Evolutionary conservation across 495 filamentous ascomycete species (phyloP), one percentile per base, ranked within the genome.

Genomic region (Paragyromitra xinjiangensis): DNA sequence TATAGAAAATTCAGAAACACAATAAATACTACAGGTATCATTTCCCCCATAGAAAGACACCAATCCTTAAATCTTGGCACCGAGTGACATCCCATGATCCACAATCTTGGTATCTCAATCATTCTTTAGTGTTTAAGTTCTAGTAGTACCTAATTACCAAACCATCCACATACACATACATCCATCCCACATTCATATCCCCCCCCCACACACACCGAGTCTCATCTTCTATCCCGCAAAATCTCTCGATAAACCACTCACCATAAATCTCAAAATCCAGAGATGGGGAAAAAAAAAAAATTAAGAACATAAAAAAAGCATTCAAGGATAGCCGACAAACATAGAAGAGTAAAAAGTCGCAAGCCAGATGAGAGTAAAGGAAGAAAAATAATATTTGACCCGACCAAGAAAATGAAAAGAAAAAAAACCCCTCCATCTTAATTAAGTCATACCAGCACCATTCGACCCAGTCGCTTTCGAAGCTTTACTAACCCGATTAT

Each of bases 401-500:
- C 26, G 42, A 7, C 34, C 37, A 40, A 40, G 42, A 63, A 22
- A 42, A 22, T 24, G 22, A 42, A 63, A 37, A 7, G 39, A 62
- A 39, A 11, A 42, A 63, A 22, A 42, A 22, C 37, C 39, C 9
- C 6, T n/a, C 37, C 22, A 58, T 19, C 16, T n/a, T 8, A 63
- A 63, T 63, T 63, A 63, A 44, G 34, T 39, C 37, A 63, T 42
- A 29, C 34, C 29, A 61, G 56, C 56, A 16, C 56, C 39, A 24
- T 63, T 63, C 55, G 14, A 6, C 19, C 55, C 55, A 34, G 29
- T 34, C 29, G 14, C 56, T n/a, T 63, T 63, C 7, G 59, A 40
- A 44, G n/a, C 73, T 67, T 80, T 66, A 24, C 78, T 81, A 50
- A 84, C 69, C 75, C 91, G 85, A 74, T 85, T 84, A 82, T 91